Base-by-base conservation (phyloP, 768 basidiomycete genomes). In the Russula griseocarnosa region DNA sequence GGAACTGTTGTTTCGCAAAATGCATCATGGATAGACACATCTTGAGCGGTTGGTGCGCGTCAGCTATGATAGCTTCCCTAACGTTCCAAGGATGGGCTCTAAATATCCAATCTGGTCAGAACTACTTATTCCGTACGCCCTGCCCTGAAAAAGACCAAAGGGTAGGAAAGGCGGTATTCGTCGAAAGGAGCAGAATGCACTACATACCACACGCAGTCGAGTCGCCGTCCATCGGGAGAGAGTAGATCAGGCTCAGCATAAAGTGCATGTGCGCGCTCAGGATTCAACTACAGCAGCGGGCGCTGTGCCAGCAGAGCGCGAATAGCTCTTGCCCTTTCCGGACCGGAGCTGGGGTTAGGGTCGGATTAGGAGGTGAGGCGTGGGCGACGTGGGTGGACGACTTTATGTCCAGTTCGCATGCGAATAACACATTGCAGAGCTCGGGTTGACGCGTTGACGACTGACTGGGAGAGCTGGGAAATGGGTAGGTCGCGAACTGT, bases 231-330 rank as follows among this genome's bases (percentile, higher is more conserved):
- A 13, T 75, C 71, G 6, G 3, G 5, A 30, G 30, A 30, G 30
- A 3, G 73, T 51, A 70, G 66, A 8, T 72, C 61, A 1, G 86
- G 85, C 1, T 83, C 84, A 13, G 81, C 66, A 76, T 81, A 87
- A 28, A 88, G 75, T 26, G 86, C 82, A 59, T 84, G 80, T 6
- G 84, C 83, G 47, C 76, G 67, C 69, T 76, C 68, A 22, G 69
- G 71, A 69, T 74, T 67, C 0, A 78, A 75, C n/a, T 73, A 72
- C 80, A 82, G 71, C 18, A 81, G 71, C 57, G 62, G 55, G n/a
- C 65, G 63, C 0, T 70, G 72, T 0, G 63, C 62, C 5, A 84
- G 75, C 4, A 84, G 66, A 30, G 28, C 28, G 28, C 5, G 28
- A 30, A 30, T 30, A 30, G 5, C n/a, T 2, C 28, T 2, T 2